A percentile compares a stretch with the other conserved stretches of the same genome.
These are phyloP conservation scores for Leptomonas pyrrhocoris DNA, from an alignment of 208 protist species.

Conservation along the genomic window DNA sequence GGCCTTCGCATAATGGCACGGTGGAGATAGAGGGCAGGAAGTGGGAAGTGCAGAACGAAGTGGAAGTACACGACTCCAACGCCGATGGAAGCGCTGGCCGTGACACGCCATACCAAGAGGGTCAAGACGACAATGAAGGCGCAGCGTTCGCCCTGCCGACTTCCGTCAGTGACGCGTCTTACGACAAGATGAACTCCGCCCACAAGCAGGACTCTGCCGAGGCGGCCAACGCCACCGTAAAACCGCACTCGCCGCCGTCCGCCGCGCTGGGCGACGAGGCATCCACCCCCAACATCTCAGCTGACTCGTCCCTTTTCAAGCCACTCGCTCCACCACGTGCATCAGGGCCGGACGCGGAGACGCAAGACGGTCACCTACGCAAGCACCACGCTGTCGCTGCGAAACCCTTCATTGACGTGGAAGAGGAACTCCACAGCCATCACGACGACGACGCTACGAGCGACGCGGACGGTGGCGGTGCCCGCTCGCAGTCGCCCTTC, in stretches of 20 bases:
- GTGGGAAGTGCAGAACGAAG: background rate
- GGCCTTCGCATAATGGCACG: background rate
- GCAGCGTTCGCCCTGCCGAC: no score
- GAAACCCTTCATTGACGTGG: background rate
- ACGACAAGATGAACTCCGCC: background rate
- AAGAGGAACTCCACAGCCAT: background rate
- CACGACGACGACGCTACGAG: no score
- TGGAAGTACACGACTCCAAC: background rate
- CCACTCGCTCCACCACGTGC: background rate
- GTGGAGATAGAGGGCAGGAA: background rate
- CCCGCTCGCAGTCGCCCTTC: slow-evolving; percentile 9
- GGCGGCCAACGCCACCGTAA: background rate
- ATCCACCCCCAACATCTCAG: slow-evolving; percentile 11
- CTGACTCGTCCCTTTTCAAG: background rate
- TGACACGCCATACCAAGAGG: background rate
- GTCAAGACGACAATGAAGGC: no score
- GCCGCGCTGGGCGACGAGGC: slow-evolving; percentile 6
- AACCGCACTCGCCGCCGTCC: background rate
- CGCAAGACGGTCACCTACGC: no score
- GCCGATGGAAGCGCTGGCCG: background rate
- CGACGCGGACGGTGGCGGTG: no score
- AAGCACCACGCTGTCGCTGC: background rate
- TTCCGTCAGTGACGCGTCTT: no score
- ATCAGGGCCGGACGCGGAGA: background rate
- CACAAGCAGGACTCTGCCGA: background rate